These are phyloP conservation scores for Dacryopinax spathularia DNA, from an alignment of 768 basidiomycete genomes.

Conservation along the genomic window DNA sequence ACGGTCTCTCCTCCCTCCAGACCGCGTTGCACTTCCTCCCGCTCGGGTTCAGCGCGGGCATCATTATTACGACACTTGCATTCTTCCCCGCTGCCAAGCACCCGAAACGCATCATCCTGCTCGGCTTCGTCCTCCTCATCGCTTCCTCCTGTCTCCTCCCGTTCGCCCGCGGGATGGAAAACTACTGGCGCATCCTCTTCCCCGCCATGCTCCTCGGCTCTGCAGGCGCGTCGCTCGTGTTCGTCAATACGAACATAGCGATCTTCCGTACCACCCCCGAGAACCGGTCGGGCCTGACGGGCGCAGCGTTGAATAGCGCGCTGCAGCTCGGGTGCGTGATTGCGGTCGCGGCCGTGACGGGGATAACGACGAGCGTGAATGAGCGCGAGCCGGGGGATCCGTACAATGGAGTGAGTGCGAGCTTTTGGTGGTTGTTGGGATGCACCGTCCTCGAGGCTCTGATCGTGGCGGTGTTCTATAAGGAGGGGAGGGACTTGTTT, in stretches of 20 bases:
- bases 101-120: slow-evolving; percentile 34
- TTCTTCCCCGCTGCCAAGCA: neutral
- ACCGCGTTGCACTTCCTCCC: slow-evolving; percentile 27
- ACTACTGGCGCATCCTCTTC: slow-evolving; percentile 37
- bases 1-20: slow-evolving; percentile 30
- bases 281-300: slow-evolving; percentile 37
- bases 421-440: neutral
- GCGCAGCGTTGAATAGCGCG: slow-evolving; percentile 42
- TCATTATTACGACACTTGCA: neutral
- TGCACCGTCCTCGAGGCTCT: neutral
- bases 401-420: neutral
- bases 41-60: slow-evolving; percentile 6
- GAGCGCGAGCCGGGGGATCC: neutral
- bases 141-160: slow-evolving; percentile 31
- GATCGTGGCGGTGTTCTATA: neutral
- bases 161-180: slow-evolving; percentile 26
- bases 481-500: slow-evolving; percentile 2
- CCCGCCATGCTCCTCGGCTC: slow-evolving; percentile 39
- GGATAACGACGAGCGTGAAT: slow-evolving; percentile 34
- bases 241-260: slow-evolving; percentile 35
- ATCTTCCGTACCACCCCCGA: slow-evolving; percentile 35
- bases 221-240: slow-evolving; percentile 33
- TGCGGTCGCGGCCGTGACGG: slow-evolving; percentile 35
- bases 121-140: slow-evolving; percentile 28
- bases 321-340: slow-evolving; percentile 41